phyloP scores from a whole-genome alignment of 306 rosid genomes.

The Rosa lucieae region DNA sequence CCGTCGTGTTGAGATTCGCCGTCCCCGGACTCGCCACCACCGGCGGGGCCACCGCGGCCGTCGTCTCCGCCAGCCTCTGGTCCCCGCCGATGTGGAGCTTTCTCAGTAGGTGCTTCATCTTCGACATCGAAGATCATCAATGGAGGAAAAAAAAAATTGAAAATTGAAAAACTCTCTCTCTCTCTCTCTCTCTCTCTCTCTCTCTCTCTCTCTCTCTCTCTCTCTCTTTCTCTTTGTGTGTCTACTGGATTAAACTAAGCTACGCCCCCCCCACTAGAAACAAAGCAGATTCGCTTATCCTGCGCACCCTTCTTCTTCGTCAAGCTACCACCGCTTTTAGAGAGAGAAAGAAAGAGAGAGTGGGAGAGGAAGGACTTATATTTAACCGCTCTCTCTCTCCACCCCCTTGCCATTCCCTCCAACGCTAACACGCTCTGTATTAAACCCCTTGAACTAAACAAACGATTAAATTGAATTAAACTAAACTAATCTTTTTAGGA shows the following conservation, averaged over 20 bases:
- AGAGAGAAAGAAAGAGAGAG: neutral
- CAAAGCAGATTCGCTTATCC: slow-evolving; percentile 54
- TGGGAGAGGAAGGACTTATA: slow-evolving; percentile 24
- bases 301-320: slow-evolving; percentile 53
- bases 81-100: slow-evolving; percentile 98
- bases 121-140: slow-evolving; percentile 80
- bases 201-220: slow-evolving; percentile 4
- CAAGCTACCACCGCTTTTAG: slow-evolving; percentile 48
- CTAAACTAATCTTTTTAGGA: neutral
- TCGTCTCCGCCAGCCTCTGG: slow-evolving; percentile 34
- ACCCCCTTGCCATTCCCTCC: slow-evolving; percentile 48
- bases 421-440: slow-evolving; percentile 17
- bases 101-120: slow-evolving; percentile 90
- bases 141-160: neutral
- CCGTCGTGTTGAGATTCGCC: slow-evolving; percentile 21
- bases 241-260: slow-evolving; percentile 32
- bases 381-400: slow-evolving; percentile 49
- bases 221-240: neutral
- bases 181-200: neutral
- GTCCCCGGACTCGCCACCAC: slow-evolving; percentile 21
- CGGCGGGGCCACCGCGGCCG: slow-evolving; percentile 25
- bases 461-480: neutral
- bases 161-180: neutral
- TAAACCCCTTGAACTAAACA: slow-evolving; percentile 10
- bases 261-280: slow-evolving; percentile 33